Percentiles rank a stretch among this genome's conserved stretches.
phyloP scores from a whole-genome alignment of 2,329 filamentous ascomycete genomes.

The Aspergillus persii region DNA sequence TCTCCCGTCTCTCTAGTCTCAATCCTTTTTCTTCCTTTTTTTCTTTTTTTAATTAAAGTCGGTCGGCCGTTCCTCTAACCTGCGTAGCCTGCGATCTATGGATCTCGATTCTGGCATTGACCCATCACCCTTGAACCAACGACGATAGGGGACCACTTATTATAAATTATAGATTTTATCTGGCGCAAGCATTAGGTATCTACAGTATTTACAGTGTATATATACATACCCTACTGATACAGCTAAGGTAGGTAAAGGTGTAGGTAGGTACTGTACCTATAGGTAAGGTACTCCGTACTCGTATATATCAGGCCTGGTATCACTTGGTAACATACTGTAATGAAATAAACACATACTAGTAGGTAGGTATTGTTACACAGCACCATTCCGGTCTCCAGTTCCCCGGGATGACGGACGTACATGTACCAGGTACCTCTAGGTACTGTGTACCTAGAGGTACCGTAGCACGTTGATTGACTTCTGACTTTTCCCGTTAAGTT shows the following conservation, averaged over 20 bases:
- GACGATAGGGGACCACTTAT: slow-evolving; percentile 6
- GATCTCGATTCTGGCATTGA: slow-evolving; percentile 15
- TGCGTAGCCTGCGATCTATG: slow-evolving; percentile 22
- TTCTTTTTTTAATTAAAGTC: slow-evolving; percentile 12
- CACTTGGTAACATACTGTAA: no score
- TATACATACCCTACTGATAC: no score
- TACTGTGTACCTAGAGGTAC: not conserved
- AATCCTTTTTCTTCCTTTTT: slow-evolving; percentile 1
- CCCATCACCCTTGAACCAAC: slow-evolving; percentile 4
- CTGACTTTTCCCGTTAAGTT: not conserved
- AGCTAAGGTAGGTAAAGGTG: no score
- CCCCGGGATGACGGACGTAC: not conserved
- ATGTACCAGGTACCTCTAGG: not conserved
- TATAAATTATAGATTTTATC: slow-evolving; percentile 5
- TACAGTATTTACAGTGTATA: not conserved
- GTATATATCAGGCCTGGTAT: no score
- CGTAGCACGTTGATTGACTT: not conserved
- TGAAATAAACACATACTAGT: no score
- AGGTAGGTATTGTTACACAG: not conserved
- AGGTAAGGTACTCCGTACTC: no score
- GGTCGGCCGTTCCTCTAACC: slow-evolving; percentile 16
- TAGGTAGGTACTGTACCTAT: no score
- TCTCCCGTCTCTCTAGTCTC: slow-evolving; percentile 4
- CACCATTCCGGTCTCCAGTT: not conserved
- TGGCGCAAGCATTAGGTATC: not conserved